These are phyloP conservation scores for Colletotrichum coccodes DNA, from an alignment of 2,329 filamentous ascomycete genomes.

Conservation along the genomic window DNA sequence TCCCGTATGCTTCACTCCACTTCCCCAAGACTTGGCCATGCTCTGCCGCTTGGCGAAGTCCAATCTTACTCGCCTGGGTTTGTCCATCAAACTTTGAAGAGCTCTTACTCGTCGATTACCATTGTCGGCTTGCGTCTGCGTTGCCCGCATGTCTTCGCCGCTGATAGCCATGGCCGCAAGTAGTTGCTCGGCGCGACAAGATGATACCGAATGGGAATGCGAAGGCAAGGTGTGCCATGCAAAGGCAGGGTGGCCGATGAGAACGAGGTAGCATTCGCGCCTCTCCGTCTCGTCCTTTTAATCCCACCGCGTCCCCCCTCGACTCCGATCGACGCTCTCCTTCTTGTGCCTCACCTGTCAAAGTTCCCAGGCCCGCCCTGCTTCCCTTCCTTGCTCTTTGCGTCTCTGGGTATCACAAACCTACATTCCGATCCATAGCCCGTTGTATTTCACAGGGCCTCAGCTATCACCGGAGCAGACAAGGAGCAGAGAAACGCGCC, in stretches of 20 bases:
- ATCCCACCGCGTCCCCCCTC: constrained; percentile 16
- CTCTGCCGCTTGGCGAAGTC: constrained; percentile 24
- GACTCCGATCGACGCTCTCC: neutral
- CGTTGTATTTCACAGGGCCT: neutral
- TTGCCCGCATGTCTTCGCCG: constrained; percentile 16
- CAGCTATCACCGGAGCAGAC: neutral
- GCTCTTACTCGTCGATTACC: constrained; percentile 15
- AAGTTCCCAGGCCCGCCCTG: neutral
- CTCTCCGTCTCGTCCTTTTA: constrained; percentile 10
- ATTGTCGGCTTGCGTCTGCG: neutral
- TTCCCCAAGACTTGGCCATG: constrained; percentile 30
- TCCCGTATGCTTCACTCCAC: constrained; percentile 30
- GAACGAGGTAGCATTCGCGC: neutral
- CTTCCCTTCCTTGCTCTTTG: neutral
- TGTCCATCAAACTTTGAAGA: neutral
- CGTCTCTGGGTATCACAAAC: neutral
- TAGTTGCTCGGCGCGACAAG: constrained; percentile 11
- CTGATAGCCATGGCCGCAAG: constrained; percentile 22
- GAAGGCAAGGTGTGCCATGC: neutral
- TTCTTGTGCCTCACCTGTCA: constrained; percentile 14
- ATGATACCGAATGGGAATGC: constrained; percentile 1
- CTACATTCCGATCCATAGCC: neutral
- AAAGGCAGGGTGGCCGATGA: neutral
- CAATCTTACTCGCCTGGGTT: constrained; percentile 5
- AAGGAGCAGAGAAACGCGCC: neutral